These are phyloP conservation scores for Albifimbria verrucaria DNA, from an alignment of 2,329 filamentous ascomycete genomes.

Conservation along the genomic window DNA sequence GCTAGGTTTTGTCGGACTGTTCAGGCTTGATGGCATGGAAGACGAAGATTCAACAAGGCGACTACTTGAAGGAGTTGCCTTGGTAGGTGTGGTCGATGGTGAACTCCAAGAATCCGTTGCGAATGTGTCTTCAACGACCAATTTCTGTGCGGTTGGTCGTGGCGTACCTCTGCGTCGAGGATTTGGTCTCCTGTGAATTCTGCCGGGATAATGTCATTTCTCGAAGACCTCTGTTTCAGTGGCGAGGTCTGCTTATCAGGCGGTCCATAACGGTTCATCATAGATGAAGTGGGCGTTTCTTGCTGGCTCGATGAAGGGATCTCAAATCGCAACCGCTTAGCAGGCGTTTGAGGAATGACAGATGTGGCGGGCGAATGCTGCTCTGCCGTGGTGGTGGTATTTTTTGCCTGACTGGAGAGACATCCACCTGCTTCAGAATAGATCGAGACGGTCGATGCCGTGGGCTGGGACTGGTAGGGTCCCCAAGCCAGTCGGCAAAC, in stretches of 20 bases:
- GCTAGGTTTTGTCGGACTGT: slow-evolving; percentile 18
- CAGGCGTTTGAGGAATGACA: slow-evolving; percentile 41
- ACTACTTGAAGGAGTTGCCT: slow-evolving; percentile 5
- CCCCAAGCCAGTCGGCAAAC: slow-evolving; percentile 31
- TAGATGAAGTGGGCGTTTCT: slow-evolving; percentile 37
- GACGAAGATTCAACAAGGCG: not conserved
- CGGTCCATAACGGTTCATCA: slow-evolving; percentile 36
- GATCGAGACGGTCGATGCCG: slow-evolving; percentile 13
- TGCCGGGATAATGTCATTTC: slow-evolving; percentile 15
- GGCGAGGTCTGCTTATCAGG: slow-evolving; percentile 32
- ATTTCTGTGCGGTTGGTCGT: slow-evolving; percentile 13
- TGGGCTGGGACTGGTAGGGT: slow-evolving; percentile 23
- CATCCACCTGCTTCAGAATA: slow-evolving; percentile 10
- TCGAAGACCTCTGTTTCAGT: slow-evolving; percentile 30
- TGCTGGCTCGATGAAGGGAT: slow-evolving; percentile 40
- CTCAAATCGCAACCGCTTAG: slow-evolving; percentile 30
- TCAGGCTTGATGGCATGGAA: not conserved
- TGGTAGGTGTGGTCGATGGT: slow-evolving; percentile 15
- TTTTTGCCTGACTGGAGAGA: not conserved
- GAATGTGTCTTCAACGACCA: slow-evolving; percentile 46
- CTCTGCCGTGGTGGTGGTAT: not conserved
- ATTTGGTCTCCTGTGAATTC: slow-evolving; percentile 15
- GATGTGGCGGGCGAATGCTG: slow-evolving; percentile 25
- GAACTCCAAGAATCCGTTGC: slow-evolving; percentile 32
- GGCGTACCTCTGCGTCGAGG: slow-evolving; percentile 13